Evolutionary conservation across 2,329 filamentous ascomycete species (phyloP).

Genomic region (Phialocephala subalpina): DNA sequence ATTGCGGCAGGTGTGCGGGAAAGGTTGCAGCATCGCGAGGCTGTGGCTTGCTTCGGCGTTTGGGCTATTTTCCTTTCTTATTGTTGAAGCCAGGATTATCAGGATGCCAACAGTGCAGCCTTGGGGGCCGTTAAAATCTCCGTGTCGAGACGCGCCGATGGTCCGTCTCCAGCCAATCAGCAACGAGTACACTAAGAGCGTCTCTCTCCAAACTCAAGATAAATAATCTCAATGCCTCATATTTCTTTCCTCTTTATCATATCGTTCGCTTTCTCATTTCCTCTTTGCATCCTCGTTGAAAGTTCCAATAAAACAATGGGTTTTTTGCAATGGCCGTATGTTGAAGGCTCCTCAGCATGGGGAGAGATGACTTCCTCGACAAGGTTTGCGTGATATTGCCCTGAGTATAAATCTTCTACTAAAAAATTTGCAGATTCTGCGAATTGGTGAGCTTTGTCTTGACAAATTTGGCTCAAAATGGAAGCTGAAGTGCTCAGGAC

Average conservation of each 20-base stretch:
- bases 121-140: background rate
- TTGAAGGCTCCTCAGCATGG: slow-evolving; percentile 25
- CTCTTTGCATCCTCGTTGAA: background rate
- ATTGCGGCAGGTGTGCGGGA: background rate
- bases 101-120: no score
- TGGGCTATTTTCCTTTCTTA: background rate
- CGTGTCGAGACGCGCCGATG: background rate
- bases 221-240: background rate
- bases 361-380: slow-evolving; percentile 21
- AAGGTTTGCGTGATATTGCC: background rate
- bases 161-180: slow-evolving; percentile 18
- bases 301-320: slow-evolving; percentile 2
- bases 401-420: background rate
- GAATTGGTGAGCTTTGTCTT: slow-evolving; percentile 19
- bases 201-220: slow-evolving; percentile 1
- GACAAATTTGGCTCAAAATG: background rate
- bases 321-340: slow-evolving; percentile 24
- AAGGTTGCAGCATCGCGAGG: background rate
- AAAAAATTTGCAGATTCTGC: slow-evolving; percentile 21
- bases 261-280: background rate
- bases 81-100: no score
- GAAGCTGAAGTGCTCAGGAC: slow-evolving; percentile 48
- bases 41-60: no score
- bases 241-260: background rate
- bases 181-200: background rate